phyloP scores from a whole-genome alignment of 805 yeast species.

The Ogataea salicorniae region DNA sequence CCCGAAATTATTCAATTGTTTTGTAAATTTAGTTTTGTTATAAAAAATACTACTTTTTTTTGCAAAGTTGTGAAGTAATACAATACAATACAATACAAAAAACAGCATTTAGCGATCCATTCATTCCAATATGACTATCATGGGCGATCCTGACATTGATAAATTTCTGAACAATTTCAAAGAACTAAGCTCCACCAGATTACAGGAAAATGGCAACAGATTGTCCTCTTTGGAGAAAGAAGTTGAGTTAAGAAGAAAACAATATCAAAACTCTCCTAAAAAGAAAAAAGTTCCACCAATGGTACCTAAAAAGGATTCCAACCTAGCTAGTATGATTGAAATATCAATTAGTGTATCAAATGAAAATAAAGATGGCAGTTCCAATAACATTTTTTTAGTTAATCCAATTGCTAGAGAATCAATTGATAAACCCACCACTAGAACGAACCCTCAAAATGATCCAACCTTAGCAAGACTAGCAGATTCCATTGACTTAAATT shows the following conservation, averaged over 20 bases:
- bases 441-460: neutral
- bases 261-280: constrained; percentile 18
- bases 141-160: constrained; percentile 22
- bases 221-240: constrained; percentile 15
- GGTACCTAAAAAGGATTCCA: constrained; percentile 23
- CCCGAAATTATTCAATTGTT: too few species aligned
- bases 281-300: constrained; percentile 24
- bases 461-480: constrained; percentile 6
- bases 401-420: constrained; percentile 15
- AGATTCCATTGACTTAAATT: constrained; percentile 5
- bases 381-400: constrained; percentile 8
- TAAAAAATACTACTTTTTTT: too few species aligned
- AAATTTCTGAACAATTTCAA: constrained; percentile 20
- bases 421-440: neutral
- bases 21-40: too few species aligned
- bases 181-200: constrained; percentile 14
- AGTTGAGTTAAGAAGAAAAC: constrained; percentile 15
- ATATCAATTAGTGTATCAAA: neutral
- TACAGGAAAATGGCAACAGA: constrained; percentile 17
- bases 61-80: too few species aligned
- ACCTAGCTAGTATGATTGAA: constrained; percentile 4
- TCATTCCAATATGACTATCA: too few species aligned
- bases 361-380: neutral
- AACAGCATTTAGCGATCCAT: too few species aligned
- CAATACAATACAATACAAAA: too few species aligned